Conservation (phyloP, 2,329 filamentous ascomycete species). For the Curvularia hawaiiensis region DNA sequence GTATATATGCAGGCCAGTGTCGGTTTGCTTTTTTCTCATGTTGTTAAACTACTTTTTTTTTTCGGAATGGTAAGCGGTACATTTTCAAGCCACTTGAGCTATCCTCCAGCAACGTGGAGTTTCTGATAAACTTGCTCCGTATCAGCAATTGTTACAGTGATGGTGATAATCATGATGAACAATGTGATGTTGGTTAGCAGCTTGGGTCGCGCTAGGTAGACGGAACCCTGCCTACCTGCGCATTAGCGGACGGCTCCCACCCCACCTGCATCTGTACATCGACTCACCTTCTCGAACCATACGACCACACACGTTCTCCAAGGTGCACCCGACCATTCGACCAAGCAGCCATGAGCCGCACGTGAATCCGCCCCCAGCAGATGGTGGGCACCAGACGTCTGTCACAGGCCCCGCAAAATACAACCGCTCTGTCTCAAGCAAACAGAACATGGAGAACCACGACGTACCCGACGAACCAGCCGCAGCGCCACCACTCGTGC, state of each 20-base stretch:
- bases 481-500: constrained; percentile 39
- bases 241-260: constrained; percentile 25
- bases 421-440: constrained; percentile 16
- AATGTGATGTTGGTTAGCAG: not conserved
- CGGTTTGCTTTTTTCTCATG: constrained; percentile 16
- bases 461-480: constrained; percentile 31
- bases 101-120: constrained; percentile 14
- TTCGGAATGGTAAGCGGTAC: constrained; percentile 11
- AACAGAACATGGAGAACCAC: constrained; percentile 34
- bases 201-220: constrained; percentile 7
- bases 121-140: constrained; percentile 7
- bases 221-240: constrained; percentile 12
- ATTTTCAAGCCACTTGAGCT: constrained; percentile 9
- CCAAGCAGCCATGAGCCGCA: constrained; percentile 23
- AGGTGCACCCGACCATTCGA: not conserved
- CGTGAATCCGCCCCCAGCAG: constrained; percentile 24
- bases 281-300: constrained; percentile 13
- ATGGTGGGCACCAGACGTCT: constrained; percentile 32
- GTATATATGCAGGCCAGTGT: constrained; percentile 12
- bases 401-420: constrained; percentile 17
- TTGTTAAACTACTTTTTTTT: constrained; percentile 3
- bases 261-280: constrained; percentile 16
- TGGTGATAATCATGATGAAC: not conserved
- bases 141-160: not conserved
- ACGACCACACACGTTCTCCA: not conserved